Percentiles rank a stretch among this genome's conserved stretches.
Conservation (phyloP, 805 yeast genomes). For the Metschnikowia shivogae region DNA sequence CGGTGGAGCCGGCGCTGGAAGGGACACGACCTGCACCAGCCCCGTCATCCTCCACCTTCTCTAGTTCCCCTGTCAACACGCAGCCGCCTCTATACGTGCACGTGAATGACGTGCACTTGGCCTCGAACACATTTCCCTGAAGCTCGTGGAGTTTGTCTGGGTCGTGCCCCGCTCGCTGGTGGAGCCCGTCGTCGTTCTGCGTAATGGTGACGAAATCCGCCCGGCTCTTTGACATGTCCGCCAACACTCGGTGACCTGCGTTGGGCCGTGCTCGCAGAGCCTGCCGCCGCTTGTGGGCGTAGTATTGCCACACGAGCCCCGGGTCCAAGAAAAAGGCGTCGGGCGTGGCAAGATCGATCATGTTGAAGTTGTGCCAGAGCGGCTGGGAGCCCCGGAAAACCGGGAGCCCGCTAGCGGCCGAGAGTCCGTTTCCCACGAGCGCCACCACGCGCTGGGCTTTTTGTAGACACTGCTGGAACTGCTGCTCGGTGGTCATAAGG, state of each 20-base stretch:
- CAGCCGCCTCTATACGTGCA: slow-evolving; percentile 59
- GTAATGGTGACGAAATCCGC: slow-evolving; percentile 60
- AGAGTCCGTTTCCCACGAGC: slow-evolving; percentile 79
- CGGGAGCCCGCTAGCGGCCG: slow-evolving; percentile 72
- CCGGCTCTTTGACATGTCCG: slow-evolving; percentile 47
- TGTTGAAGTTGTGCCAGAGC: slow-evolving; percentile 70
- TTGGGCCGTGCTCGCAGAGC: slow-evolving; percentile 73
- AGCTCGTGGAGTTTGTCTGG: slow-evolving; percentile 53
- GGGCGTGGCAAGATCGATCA: slow-evolving; percentile 85
- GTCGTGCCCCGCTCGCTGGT: slow-evolving; percentile 61
- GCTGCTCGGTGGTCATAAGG: background rate
- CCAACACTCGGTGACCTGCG: slow-evolving; percentile 65
- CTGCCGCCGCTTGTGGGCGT: slow-evolving; percentile 59
- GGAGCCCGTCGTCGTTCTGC: slow-evolving; percentile 80
- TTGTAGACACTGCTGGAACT: slow-evolving; percentile 49
- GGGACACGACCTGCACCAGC: slow-evolving; percentile 43
- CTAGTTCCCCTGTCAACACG: slow-evolving; percentile 23
- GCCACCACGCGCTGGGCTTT: slow-evolving; percentile 51
- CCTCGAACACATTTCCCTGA: slow-evolving; percentile 74
- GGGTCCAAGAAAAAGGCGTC: slow-evolving; percentile 85
- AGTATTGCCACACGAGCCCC: slow-evolving; percentile 86
- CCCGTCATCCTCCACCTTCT: slow-evolving; percentile 20
- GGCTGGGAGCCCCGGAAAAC: slow-evolving; percentile 73
- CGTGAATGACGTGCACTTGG: slow-evolving; percentile 70
- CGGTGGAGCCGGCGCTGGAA: too few species aligned